Evolutionary conservation across 75 land plant genomes (phyloP), one percentile per base, ranked within the genome.

Genomic region (Adiantum capillusveneris): DNA sequence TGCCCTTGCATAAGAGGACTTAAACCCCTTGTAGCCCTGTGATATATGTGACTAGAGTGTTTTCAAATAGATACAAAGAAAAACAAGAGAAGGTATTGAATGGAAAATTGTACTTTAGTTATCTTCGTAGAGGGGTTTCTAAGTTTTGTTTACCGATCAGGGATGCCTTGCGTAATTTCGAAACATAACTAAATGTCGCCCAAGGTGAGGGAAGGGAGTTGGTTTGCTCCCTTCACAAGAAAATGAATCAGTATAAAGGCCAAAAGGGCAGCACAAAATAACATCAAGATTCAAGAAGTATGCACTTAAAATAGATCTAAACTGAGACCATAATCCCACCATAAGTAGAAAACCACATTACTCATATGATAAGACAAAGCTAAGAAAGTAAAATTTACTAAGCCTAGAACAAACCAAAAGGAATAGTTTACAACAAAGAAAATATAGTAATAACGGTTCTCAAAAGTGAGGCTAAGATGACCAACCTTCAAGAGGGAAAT

Each of bases 401-500:
- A 16, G 60, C 39, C 37, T n/a, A 58, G n/a, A 58, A 30, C 18
- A 1, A 29, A 29, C 60, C 39, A 30, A 31, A 31, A 21, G 29
- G 24, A 58, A 58, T 31, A 58, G n/a, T n/a, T 31, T 31, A 39
- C 31, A 22, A 31, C 31, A 58, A 58, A 22, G 39, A 58, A 58
- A 31, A 31, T 18, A 3, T 31, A 31, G 5, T 17, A n/a, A 17
- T 58, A 31, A 22, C 31, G 37, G 16, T 29, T 16, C 31, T 31
- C 31, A 31, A 58, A n/a, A 58, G 60, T 58, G 37, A 30, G 60
- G 60, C 31, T 37, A 58, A 58, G 60, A 58, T 58, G 41, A 30
- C 34, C 60, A 31, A 58, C 37, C 22, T 31, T 31, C 36, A 58
- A 58, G 37, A 58, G 16, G 37, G 17, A 17, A 58, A 58, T 54